Percentiles rank a stretch among this genome's conserved stretches.
These are phyloP conservation scores for Coemansia sp. DNA, from an alignment of 192 early-diverging fungal genomes.

Conservation along the genomic window DNA sequence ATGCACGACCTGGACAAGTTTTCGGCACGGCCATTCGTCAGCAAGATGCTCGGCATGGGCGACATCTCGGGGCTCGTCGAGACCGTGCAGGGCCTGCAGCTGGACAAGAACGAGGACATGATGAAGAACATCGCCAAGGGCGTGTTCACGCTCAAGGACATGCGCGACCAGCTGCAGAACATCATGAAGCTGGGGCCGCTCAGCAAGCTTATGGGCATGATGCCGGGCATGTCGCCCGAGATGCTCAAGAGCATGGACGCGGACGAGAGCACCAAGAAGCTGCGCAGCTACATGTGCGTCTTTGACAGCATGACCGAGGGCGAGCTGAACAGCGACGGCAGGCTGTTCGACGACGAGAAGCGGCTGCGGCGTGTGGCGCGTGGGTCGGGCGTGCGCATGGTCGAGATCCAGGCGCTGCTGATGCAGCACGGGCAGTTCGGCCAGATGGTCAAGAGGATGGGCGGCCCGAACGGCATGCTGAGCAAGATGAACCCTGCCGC, in stretches of 20 bases:
- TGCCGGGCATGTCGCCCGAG: slow-evolving; percentile 72
- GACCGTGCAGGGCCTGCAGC: slow-evolving; percentile 82
- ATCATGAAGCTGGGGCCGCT: slow-evolving; percentile 91
- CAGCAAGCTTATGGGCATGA: slow-evolving; percentile 87
- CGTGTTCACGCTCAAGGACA: slow-evolving; percentile 87
- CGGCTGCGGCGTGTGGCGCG: slow-evolving; percentile 79
- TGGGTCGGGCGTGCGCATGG: slow-evolving; percentile 80
- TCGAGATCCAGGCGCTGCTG: slow-evolving; percentile 85
- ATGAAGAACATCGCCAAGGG: slow-evolving; percentile 90
- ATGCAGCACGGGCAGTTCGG: slow-evolving; percentile 76
- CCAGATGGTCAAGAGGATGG: slow-evolving; percentile 90
- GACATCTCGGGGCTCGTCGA: slow-evolving; percentile 87
- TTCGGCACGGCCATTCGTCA: slow-evolving; percentile 82
- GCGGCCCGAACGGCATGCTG: slow-evolving; percentile 84
- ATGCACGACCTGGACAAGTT: slow-evolving; percentile 94
- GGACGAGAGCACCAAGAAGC: slow-evolving; percentile 62
- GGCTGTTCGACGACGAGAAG: slow-evolving; percentile 74
- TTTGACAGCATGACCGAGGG: slow-evolving; percentile 95
- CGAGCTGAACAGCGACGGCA: slow-evolving; percentile 87
- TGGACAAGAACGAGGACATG: slow-evolving; percentile 84
- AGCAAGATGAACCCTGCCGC: slow-evolving; percentile 63
- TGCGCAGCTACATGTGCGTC: slow-evolving; percentile 82
- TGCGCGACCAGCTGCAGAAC: slow-evolving; percentile 91
- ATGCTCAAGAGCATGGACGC: slow-evolving; percentile 62
- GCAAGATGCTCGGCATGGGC: slow-evolving; percentile 95